Percentiles rank a stretch among this genome's conserved stretches.
Evolutionary conservation across 2,329 filamentous ascomycete species (phyloP).

Genomic region (Diplodia sapinea): DNA sequence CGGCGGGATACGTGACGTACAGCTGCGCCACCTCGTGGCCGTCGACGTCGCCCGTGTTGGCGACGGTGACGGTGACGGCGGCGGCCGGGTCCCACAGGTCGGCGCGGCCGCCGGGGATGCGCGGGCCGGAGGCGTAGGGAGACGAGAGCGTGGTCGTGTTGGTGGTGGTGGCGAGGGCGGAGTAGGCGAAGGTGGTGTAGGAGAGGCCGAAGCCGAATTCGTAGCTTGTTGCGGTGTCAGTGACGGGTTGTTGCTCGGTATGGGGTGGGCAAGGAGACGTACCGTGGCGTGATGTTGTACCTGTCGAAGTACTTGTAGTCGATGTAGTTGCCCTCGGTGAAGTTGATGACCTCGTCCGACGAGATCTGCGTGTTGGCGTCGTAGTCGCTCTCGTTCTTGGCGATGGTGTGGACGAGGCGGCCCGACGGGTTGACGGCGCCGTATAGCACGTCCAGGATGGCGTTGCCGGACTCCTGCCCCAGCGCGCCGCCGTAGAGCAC

Average conservation of each 20-base stretch:
- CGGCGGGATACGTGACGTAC: conserved; percentile 32
- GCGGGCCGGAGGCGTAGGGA: conserved; percentile 34
- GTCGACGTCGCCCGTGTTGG: conserved; percentile 33
- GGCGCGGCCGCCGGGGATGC: conserved; percentile 20
- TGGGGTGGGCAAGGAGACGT: too few relatives aligned
- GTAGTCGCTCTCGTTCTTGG: conserved; percentile 73
- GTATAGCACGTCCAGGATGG: conserved; percentile 78
- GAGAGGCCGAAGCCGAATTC: conserved; percentile 32
- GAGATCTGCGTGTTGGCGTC: conserved; percentile 22
- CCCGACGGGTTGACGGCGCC: conserved; percentile 79
- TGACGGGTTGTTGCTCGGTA: background rate
- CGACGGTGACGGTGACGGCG: conserved; percentile 24
- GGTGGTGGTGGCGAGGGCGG: conserved; percentile 40
- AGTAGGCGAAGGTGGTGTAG: conserved; percentile 31
- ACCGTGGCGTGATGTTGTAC: conserved; percentile 46
- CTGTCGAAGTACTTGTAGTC: conserved; percentile 55
- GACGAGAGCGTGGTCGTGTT: background rate
- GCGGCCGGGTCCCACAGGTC: conserved; percentile 27
- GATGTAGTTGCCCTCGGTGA: conserved; percentile 52
- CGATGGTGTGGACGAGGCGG: conserved; percentile 85
- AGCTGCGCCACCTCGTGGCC: conserved; percentile 35
- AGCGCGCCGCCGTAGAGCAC: conserved; percentile 30
- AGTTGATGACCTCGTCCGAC: conserved; percentile 31
- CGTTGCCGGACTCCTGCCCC: conserved; percentile 73
- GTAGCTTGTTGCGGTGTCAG: conserved; percentile 31